Evolutionary conservation across 805 yeast species (phyloP), one percentile per base, ranked within the genome.

Genomic region (Kurtzmaniella cleridarum): DNA sequence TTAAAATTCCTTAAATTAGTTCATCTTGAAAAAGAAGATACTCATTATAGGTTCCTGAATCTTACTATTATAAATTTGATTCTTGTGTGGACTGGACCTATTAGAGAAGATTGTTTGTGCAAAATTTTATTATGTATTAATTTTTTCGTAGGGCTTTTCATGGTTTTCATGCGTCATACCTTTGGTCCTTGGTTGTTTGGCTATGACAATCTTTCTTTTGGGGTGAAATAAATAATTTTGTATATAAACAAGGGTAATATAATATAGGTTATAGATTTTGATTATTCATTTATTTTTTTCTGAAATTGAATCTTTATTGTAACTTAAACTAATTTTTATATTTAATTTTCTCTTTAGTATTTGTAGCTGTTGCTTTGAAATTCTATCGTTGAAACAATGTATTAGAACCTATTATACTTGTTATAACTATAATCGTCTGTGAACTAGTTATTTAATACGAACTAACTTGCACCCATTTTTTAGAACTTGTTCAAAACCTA

Each of bases 151-250:
- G 97, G 98, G 0, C 41, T 86, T 3, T 20, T 59, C 2, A 86
- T 91, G 57, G 67, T 91, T 4, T 55, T 74, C 1, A 75, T 77
- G 9, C 78, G 99, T 58, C 98, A 93, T 60, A 74, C 88, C 1
- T 64, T 88, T 11, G 98, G 95, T 0, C 84, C 88, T 1, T 67
- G 91, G 68, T 59, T 91, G 16, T 93, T 90, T 62, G 97, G 96
- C 7, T 79, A 81, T 48, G 98, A 93, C 59, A 93, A 93, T 55
- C 66, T 86, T 40, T 45, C 58, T 2, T 66, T 69, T 64, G 63
- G 62, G 15, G 68, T 63, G 12, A 64, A 64, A 45, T 64, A 51
- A 43, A 27, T 5, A 8, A 20, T 20, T 35, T 30, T 18, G 34
- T 33, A n/a, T 15, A 23, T 16, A 17, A 8, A 38, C 28, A 23